A percentile compares a stretch with the other conserved stretches of the same genome.
phyloP scores from a whole-genome alignment of 441 rosid species.

The Geranium incanum region DNA sequence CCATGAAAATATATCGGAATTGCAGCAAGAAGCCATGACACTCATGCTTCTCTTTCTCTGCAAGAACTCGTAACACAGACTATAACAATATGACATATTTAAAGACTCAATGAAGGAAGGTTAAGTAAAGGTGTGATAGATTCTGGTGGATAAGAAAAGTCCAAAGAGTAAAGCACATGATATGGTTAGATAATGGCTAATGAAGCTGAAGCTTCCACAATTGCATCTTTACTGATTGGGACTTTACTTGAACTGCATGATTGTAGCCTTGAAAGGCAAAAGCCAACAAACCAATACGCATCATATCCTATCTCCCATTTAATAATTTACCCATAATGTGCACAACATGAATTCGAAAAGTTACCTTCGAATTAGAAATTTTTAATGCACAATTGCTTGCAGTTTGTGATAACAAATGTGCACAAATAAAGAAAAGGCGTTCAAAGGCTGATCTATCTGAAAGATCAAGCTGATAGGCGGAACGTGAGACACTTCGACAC shows the following conservation, averaged over 20 bases:
- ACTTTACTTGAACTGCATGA: neutral
- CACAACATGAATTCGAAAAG: neutral
- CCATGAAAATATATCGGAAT: conserved; percentile 57
- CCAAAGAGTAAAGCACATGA: conserved; percentile 21
- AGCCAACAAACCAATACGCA: neutral
- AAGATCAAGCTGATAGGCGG: too few species aligned
- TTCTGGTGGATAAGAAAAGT: conserved; percentile 23
- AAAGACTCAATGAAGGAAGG: conserved; percentile 12
- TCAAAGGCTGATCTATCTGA: too few species aligned
- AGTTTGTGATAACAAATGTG: neutral
- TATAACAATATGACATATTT: conserved; percentile 7
- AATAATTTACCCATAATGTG: neutral
- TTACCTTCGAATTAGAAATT: neutral
- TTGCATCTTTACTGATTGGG: neutral
- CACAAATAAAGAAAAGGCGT: neutral
- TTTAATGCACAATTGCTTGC: neutral
- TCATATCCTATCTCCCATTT: too few species aligned
- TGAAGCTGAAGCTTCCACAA: neutral
- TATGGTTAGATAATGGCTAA: conserved; percentile 8
- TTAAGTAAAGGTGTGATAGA: conserved; percentile 18
- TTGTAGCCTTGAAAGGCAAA: neutral
- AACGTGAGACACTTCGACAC: too few species aligned
- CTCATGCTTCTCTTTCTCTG: neutral
- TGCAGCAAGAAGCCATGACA: conserved; percentile 47
- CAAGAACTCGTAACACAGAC: neutral